Conservation (phyloP, 106 monocot genomes). For the Allium cepa region DNA sequence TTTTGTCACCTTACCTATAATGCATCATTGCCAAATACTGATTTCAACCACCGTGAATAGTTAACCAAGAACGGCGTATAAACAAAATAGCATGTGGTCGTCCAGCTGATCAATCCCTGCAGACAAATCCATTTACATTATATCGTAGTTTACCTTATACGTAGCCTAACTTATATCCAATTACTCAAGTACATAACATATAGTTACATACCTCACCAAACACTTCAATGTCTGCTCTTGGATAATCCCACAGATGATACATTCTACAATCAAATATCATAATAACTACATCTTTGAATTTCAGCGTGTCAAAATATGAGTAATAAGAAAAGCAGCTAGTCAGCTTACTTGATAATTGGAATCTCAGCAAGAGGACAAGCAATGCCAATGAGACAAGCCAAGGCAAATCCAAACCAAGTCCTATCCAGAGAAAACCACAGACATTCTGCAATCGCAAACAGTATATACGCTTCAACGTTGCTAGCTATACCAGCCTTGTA, state of each 20-base stretch:
- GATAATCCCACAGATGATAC: slow-evolving; percentile 67
- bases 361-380: slow-evolving; percentile 64
- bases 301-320: neutral
- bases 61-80: slow-evolving; percentile 55
- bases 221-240: slow-evolving; percentile 55
- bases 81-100: slow-evolving; percentile 67
- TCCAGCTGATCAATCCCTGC: slow-evolving; percentile 81
- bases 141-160: no score
- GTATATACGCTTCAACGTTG: slow-evolving; percentile 53
- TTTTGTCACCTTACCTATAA: neutral
- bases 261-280: slow-evolving; percentile 20
- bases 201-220: slow-evolving; percentile 48
- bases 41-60: slow-evolving; percentile 44
- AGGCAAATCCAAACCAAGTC: slow-evolving; percentile 58
- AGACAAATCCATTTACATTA: neutral
- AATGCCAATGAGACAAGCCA: slow-evolving; percentile 52
- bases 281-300: neutral
- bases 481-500: slow-evolving; percentile 49
- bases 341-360: slow-evolving; percentile 61
- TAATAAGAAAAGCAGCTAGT: no score
- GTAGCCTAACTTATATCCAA: no score
- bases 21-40: neutral
- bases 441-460: slow-evolving; percentile 63
- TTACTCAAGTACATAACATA: neutral
- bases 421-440: slow-evolving; percentile 55